Evolutionary conservation across 805 yeast species (phyloP).

Genomic region (Maudiozyma saulgeensis): DNA sequence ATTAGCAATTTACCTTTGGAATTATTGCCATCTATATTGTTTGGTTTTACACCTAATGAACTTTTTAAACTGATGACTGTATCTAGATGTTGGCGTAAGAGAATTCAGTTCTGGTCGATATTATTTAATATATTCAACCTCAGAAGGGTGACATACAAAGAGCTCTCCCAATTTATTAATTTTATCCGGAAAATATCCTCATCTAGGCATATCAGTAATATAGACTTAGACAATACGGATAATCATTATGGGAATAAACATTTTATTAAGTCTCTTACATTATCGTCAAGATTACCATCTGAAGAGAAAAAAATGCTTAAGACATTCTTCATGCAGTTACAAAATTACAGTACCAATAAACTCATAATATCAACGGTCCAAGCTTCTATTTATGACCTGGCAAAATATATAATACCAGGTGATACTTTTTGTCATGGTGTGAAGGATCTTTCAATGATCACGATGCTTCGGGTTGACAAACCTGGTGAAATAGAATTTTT

Average conservation of each 20-base stretch:
- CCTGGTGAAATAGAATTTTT: slow-evolving; percentile 13
- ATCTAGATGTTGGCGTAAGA: slow-evolving; percentile 17
- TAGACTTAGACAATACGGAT: not conserved
- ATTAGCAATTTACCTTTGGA: slow-evolving; percentile 19
- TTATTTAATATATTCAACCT: slow-evolving; percentile 15
- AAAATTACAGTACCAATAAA: slow-evolving; percentile 7
- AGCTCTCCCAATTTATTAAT: slow-evolving; percentile 10
- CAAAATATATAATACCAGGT: slow-evolving; percentile 7
- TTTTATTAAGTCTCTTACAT: slow-evolving; percentile 8
- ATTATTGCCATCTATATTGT: slow-evolving; percentile 15
- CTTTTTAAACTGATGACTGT: slow-evolving; percentile 12
- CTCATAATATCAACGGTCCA: slow-evolving; percentile 16
- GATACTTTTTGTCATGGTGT: slow-evolving; percentile 5
- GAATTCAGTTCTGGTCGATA: slow-evolving; percentile 11
- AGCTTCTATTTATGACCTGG: slow-evolving; percentile 12
- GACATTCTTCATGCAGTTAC: slow-evolving; percentile 8
- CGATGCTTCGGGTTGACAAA: slow-evolving; percentile 15
- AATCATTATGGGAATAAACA: not conserved
- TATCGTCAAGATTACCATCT: slow-evolving; percentile 14
- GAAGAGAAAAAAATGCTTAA: slow-evolving; percentile 18
- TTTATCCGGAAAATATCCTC: slow-evolving; percentile 9
- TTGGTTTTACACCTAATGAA: slow-evolving; percentile 13
- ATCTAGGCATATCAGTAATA: not conserved
- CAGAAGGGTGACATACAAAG: slow-evolving; percentile 9
- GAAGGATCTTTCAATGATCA: slow-evolving; percentile 14